phyloP scores from a whole-genome alignment of 1,139 yeast species.

The Citeromyces hawaiiensis region DNA sequence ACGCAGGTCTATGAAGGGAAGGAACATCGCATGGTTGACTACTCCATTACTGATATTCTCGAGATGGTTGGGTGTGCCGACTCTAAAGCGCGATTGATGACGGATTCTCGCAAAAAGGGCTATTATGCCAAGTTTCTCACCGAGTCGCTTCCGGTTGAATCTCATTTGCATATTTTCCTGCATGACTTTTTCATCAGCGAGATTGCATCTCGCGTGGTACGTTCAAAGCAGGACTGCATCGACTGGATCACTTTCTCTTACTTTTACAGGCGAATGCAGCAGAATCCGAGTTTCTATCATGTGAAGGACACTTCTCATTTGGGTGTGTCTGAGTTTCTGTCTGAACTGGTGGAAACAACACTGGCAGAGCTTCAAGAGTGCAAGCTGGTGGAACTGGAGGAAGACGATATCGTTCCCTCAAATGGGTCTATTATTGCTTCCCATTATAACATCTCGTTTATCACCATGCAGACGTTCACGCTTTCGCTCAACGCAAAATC shows the following conservation, averaged over 20 bases:
- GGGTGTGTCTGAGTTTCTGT: conserved; percentile 69
- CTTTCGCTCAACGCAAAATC: conserved; percentile 37
- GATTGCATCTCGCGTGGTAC: conserved; percentile 51
- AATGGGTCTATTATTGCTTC: conserved; percentile 70
- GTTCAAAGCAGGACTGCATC: conserved; percentile 69
- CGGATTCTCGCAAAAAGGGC: conserved; percentile 38
- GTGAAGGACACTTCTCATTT: conserved; percentile 46
- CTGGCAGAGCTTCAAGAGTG: conserved; percentile 50
- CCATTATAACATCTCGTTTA: conserved; percentile 50
- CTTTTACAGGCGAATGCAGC: conserved; percentile 65
- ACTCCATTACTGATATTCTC: conserved; percentile 47
- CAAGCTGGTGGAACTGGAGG: conserved; percentile 45
- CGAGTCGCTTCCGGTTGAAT: conserved; percentile 77
- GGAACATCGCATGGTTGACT: conserved; percentile 60
- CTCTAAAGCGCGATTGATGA: conserved; percentile 36
- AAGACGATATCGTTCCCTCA: conserved; percentile 34
- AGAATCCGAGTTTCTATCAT: conserved; percentile 86
- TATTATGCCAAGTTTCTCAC: conserved; percentile 62
- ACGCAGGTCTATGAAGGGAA: conserved; percentile 64
- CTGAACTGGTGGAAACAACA: conserved; percentile 72
- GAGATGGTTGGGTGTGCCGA: conserved; percentile 64
- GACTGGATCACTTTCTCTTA: conserved; percentile 84
- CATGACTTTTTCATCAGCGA: conserved; percentile 65
- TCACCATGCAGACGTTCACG: conserved; percentile 50
- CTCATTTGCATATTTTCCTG: conserved; percentile 43